Evolutionary conservation across 2,329 filamentous ascomycete genomes (phyloP).

Genomic region (Colletotrichum zoysiae): DNA sequence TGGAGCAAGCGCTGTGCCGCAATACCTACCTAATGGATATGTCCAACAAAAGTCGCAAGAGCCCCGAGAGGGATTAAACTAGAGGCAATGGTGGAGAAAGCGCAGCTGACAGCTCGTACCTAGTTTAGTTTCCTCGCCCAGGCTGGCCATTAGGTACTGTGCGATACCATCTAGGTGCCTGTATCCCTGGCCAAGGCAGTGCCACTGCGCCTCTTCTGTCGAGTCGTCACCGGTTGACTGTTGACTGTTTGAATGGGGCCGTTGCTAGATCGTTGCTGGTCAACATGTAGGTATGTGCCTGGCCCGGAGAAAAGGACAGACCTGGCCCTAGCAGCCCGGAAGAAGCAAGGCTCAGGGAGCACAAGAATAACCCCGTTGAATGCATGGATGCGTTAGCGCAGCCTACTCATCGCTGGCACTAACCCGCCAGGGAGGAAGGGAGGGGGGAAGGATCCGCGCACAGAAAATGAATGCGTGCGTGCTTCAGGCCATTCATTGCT

Average conservation of each 20-base stretch:
- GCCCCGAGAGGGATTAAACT: constrained; percentile 33
- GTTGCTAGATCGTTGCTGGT: constrained; percentile 9
- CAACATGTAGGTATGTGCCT: neutral
- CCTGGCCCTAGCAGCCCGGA: constrained; percentile 10
- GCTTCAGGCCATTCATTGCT: neutral
- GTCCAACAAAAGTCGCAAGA: constrained; percentile 30
- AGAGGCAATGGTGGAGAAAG: constrained; percentile 16
- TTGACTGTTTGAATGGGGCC: constrained; percentile 14
- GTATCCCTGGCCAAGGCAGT: constrained; percentile 2
- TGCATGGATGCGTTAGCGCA: constrained; percentile 21
- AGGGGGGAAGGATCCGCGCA: neutral
- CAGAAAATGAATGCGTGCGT: constrained; percentile 6
- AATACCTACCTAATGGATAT: neutral
- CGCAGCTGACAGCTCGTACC: neutral
- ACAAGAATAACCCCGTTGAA: constrained; percentile 27
- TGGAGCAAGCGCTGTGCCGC: constrained; percentile 9
- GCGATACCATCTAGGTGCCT: no score
- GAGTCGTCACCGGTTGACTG: neutral
- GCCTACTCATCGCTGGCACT: constrained; percentile 16
- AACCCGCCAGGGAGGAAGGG: neutral
- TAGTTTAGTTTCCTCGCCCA: constrained; percentile 8
- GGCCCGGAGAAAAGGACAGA: constrained; percentile 25
- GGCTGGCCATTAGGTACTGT: neutral
- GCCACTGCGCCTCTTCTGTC: constrained; percentile 17
- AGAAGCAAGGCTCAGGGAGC: constrained; percentile 23